phyloP scores from a whole-genome alignment of 2,329 filamentous ascomycete genomes.

The Chrysoporthe puriensis region DNA sequence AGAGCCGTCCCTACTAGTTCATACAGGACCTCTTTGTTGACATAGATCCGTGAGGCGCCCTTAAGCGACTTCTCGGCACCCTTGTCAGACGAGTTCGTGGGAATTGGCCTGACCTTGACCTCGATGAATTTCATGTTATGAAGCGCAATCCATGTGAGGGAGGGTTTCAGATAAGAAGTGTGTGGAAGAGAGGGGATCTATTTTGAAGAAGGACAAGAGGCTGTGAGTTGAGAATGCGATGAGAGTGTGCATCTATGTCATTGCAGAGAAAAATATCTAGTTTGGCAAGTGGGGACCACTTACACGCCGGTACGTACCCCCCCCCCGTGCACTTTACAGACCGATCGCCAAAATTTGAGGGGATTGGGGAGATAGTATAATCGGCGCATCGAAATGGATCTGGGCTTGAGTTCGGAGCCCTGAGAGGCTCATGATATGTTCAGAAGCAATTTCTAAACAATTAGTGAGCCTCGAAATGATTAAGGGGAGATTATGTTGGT shows the following conservation, averaged over 20 bases:
- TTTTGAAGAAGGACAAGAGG: not conserved
- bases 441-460: no score
- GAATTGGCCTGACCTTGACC: slow-evolving; percentile 47
- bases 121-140: slow-evolving; percentile 28
- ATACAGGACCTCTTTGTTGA: slow-evolving; percentile 52
- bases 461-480: not conserved
- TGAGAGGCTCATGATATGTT: no score
- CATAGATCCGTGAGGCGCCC: slow-evolving; percentile 52
- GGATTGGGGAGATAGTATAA: not conserved
- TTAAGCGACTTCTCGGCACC: slow-evolving; percentile 47
- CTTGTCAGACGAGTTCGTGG: slow-evolving; percentile 37
- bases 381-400: no score
- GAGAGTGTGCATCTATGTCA: not conserved
- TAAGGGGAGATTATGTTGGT: not conserved
- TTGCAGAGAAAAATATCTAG: slow-evolving; percentile 17
- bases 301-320: slow-evolving; percentile 17
- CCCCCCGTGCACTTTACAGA: not conserved
- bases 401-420: no score
- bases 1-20: slow-evolving; percentile 45
- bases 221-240: not conserved
- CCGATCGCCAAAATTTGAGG: not conserved
- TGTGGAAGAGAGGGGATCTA: not conserved
- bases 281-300: slow-evolving; percentile 12
- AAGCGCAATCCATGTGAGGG: not conserved
- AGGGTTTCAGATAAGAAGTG: not conserved